A percentile compares a stretch with the other conserved stretches of the same genome.
Conservation (phyloP, 2,329 filamentous ascomycete genomes). For the Sclerotinia nivalis region DNA sequence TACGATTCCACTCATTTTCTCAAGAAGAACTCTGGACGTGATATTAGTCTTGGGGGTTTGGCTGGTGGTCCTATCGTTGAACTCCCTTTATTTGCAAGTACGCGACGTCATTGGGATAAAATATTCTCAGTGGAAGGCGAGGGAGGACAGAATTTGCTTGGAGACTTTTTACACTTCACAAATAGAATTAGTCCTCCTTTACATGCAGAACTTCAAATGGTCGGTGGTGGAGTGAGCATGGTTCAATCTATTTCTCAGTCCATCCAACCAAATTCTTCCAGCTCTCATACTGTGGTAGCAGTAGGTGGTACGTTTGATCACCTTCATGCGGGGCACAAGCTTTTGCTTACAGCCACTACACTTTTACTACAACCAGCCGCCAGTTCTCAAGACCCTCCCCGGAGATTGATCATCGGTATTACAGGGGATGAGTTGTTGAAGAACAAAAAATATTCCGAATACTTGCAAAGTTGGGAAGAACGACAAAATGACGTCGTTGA, state of each 20-base stretch:
- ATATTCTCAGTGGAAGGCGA: conserved; percentile 69
- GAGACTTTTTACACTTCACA: conserved; percentile 50
- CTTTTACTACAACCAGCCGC: conserved; percentile 62
- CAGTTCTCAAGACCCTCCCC: conserved; percentile 43
- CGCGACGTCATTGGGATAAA: conserved; percentile 60
- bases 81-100: conserved; percentile 53
- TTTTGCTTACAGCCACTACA: conserved; percentile 86
- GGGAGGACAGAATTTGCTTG: conserved; percentile 59
- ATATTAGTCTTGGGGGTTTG: conserved; percentile 28
- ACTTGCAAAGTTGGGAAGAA: conserved; percentile 76
- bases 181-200: conserved; percentile 51
- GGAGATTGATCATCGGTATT: conserved; percentile 76
- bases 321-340: conserved; percentile 90
- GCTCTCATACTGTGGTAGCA: conserved; percentile 62
- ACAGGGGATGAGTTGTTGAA: conserved; percentile 83
- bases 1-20: conserved; percentile 49
- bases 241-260: conserved; percentile 35
- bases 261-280: conserved; percentile 25
- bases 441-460: conserved; percentile 85
- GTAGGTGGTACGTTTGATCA: conserved; percentile 97
- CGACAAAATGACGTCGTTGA: conserved; percentile 68
- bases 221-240: conserved; percentile 55
- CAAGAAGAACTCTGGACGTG: conserved; percentile 35
- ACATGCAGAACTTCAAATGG: conserved; percentile 52
- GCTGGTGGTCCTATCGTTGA: conserved; percentile 44